Evolutionary conservation across 208 protist genomes (phyloP).

Genomic region (Vickermania ingenoplastis): DNA sequence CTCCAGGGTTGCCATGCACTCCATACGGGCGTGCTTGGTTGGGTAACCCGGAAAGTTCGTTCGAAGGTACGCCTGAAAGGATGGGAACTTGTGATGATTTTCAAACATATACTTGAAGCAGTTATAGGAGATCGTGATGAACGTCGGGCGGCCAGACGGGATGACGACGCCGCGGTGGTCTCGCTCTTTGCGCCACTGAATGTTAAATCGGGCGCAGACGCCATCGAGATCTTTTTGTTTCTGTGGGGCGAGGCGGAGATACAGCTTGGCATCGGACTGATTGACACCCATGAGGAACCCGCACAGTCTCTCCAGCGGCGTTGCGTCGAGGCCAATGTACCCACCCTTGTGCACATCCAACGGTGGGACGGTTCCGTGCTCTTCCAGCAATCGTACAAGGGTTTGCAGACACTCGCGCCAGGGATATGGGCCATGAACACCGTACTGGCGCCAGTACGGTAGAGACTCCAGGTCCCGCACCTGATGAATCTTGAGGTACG

Average conservation of each 20-base stretch:
- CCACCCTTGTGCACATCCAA: constrained; percentile 74
- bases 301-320: constrained; percentile 54
- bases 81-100: constrained; percentile 7
- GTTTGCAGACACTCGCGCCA: constrained; percentile 66
- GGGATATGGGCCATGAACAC: constrained; percentile 61
- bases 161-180: constrained; percentile 23
- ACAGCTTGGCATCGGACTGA: constrained; percentile 41
- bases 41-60: constrained; percentile 65
- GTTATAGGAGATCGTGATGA: constrained; percentile 54
- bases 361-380: constrained; percentile 24
- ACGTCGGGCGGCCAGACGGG: constrained; percentile 32
- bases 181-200: constrained; percentile 60
- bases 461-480: constrained; percentile 62
- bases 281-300: constrained; percentile 72
- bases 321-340: constrained; percentile 70
- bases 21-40: constrained; percentile 64
- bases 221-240: constrained; percentile 51
- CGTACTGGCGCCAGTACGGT: constrained; percentile 48
- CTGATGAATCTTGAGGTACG: constrained; percentile 55
- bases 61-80: constrained; percentile 43
- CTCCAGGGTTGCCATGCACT: constrained; percentile 35
- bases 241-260: constrained; percentile 21
- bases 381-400: constrained; percentile 19
- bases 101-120: constrained; percentile 48
- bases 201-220: constrained; percentile 25